A percentile compares a stretch with the other conserved stretches of the same genome.
Evolutionary conservation across 768 basidiomycete genomes (phyloP).

Genomic region (Filobasidium floriforme): DNA sequence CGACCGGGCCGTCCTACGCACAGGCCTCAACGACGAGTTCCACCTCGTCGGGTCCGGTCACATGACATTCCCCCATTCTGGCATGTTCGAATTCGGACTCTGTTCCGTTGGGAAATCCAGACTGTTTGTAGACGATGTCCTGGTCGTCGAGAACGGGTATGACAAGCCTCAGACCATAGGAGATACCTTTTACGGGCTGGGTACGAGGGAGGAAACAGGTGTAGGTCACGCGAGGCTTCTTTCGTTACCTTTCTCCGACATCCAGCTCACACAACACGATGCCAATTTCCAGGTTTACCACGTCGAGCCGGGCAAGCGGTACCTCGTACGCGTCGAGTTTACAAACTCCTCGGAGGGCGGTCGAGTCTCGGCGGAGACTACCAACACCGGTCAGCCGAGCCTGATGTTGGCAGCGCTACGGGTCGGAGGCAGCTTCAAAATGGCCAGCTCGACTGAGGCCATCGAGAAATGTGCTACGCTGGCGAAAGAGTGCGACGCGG

Average conservation of each 20-base stretch:
- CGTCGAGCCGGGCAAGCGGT: slow-evolving; percentile 49
- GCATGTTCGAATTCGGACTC: slow-evolving; percentile 50
- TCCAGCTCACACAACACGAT: too few species aligned
- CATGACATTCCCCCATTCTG: slow-evolving; percentile 47
- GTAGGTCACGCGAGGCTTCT: slow-evolving; percentile 12
- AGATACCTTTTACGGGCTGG: slow-evolving; percentile 31
- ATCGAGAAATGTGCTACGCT: slow-evolving; percentile 54
- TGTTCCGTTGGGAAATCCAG: slow-evolving; percentile 27
- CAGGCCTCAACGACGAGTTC: slow-evolving; percentile 57
- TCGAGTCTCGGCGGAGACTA: slow-evolving; percentile 55
- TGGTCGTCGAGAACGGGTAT: slow-evolving; percentile 34
- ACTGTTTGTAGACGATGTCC: slow-evolving; percentile 30
- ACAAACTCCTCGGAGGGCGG: slow-evolving; percentile 61
- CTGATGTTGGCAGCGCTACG: slow-evolving; percentile 46
- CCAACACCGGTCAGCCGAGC: slow-evolving; percentile 49
- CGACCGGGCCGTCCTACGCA: slow-evolving; percentile 10
- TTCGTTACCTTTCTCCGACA: too few species aligned
- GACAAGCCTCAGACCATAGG: slow-evolving; percentile 25
- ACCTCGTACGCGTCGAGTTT: slow-evolving; percentile 56
- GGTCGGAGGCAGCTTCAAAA: slow-evolving; percentile 58
- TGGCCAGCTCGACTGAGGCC: slow-evolving; percentile 52
- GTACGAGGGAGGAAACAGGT: slow-evolving; percentile 60
- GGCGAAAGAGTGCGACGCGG: slow-evolving; percentile 53
- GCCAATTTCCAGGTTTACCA: slow-evolving; percentile 33
- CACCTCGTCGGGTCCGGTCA: slow-evolving; percentile 48